Evolutionary conservation across 2,329 filamentous ascomycete species (phyloP).

Genomic region (Sporothrix protearum): DNA sequence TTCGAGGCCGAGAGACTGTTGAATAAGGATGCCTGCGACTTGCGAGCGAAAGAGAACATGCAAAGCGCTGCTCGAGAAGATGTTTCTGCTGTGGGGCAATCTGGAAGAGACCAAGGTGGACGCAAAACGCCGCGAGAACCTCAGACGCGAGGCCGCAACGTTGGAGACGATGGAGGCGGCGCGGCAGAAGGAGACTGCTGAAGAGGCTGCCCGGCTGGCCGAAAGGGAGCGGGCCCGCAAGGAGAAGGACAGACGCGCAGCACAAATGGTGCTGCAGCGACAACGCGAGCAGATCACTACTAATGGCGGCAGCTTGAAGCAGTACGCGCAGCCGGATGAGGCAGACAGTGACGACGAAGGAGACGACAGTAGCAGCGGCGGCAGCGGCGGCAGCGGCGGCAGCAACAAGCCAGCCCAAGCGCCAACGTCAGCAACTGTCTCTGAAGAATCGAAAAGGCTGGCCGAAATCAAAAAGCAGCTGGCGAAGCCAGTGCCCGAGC

Average conservation of each 20-base stretch:
- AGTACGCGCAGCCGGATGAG: background rate
- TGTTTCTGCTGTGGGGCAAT: constrained; percentile 83
- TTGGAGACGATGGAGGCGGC: constrained; percentile 45
- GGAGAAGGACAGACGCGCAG: background rate
- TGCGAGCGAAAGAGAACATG: constrained; percentile 55
- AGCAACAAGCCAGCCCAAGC: background rate
- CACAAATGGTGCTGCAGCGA: background rate
- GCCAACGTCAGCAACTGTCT: background rate
- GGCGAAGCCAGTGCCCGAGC: constrained; percentile 18
- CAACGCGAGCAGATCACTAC: background rate
- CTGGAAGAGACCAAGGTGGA: constrained; percentile 70
- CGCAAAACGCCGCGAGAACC: constrained; percentile 34
- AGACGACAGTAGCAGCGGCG: background rate
- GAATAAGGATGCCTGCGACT: constrained; percentile 48
- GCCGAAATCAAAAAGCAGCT: background rate
- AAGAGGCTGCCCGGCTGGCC: background rate
- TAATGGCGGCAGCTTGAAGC: background rate
- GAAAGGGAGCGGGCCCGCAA: background rate
- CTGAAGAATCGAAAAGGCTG: background rate
- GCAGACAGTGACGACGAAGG: background rate
- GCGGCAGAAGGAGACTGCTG: constrained; percentile 22
- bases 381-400: background rate
- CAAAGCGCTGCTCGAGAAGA: constrained; percentile 58
- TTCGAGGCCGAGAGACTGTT: constrained; percentile 48
- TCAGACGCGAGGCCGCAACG: constrained; percentile 37